phyloP scores from a whole-genome alignment of 2,329 filamentous ascomycete genomes.

The Xylogone sp. region DNA sequence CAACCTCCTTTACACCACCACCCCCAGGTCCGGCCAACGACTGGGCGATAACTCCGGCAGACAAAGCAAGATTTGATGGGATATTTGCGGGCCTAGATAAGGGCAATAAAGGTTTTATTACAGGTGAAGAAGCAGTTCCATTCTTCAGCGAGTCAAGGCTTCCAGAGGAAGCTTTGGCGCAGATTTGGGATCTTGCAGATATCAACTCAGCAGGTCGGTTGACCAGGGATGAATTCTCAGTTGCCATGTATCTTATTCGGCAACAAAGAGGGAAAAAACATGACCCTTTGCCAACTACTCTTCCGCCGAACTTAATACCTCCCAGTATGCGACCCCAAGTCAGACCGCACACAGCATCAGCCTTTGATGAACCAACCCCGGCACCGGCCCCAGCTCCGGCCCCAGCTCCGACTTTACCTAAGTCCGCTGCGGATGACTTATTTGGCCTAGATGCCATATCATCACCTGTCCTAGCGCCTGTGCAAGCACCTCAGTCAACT shows the following conservation, averaged over 20 bases:
- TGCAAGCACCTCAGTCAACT: conserved; percentile 63
- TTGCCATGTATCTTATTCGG: conserved; percentile 95
- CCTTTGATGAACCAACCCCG: conserved; percentile 38
- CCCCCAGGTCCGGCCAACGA: conserved; percentile 49
- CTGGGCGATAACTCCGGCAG: conserved; percentile 78
- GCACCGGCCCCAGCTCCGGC: conserved; percentile 30
- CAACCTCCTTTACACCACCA: conserved; percentile 41
- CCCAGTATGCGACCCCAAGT: conserved; percentile 73
- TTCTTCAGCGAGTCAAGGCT: conserved; percentile 93
- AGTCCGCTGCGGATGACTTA: conserved; percentile 87
- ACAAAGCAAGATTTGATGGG: conserved; percentile 84
- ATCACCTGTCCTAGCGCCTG: conserved; percentile 40
- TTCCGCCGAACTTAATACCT: conserved; percentile 80
- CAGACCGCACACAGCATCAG: conserved; percentile 43
- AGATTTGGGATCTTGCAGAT: conserved; percentile 96
- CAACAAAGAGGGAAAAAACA: conserved; percentile 78
- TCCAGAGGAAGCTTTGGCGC: conserved; percentile 81
- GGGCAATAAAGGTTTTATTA: conserved; percentile 75
- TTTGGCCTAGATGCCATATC: conserved; percentile 82
- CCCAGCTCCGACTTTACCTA: conserved; percentile 44
- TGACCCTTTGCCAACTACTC: conserved; percentile 63
- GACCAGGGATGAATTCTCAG: conserved; percentile 86
- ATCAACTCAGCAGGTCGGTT: conserved; percentile 86
- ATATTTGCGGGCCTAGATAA: conserved; percentile 85
- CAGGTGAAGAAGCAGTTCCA: conserved; percentile 87